Conservation (phyloP, 208 protist genomes). For the Angomonas desouzai region DNA sequence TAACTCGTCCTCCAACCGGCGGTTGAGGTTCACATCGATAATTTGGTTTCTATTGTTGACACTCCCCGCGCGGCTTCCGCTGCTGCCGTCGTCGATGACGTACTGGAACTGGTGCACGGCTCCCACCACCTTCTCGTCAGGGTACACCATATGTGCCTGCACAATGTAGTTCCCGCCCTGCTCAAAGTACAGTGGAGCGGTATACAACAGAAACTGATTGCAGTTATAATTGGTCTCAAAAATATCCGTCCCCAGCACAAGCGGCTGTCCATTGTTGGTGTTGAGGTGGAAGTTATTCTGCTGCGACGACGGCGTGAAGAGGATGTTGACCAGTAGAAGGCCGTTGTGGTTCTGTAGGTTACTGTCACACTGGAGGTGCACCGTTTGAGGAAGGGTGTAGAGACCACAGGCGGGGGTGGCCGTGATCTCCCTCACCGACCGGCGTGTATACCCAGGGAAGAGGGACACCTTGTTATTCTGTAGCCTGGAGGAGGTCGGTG, state of each 20-base stretch:
- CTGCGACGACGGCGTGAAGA: constrained; percentile 27
- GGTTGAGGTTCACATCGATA: constrained; percentile 24
- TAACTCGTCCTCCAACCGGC: not conserved
- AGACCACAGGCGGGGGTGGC: constrained; percentile 5
- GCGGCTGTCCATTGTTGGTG: constrained; percentile 6
- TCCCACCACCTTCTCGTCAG: constrained; percentile 37
- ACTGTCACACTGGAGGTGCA: constrained; percentile 17
- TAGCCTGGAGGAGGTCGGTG: not conserved
- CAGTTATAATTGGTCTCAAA: constrained; percentile 24
- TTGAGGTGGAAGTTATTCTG: not conserved
- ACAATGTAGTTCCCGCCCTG: constrained; percentile 56
- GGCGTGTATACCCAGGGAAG: constrained; percentile 18
- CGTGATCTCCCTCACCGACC: constrained; percentile 11
- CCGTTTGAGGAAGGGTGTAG: constrained; percentile 17
- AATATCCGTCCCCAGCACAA: constrained; percentile 48
- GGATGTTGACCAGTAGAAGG: constrained; percentile 37
- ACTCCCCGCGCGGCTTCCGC: not conserved
- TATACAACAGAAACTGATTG: constrained; percentile 55
- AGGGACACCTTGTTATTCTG: not conserved
- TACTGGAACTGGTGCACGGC: constrained; percentile 67
- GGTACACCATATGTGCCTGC: constrained; percentile 62
- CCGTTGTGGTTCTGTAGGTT: constrained; percentile 12
- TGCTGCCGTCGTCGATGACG: constrained; percentile 9
- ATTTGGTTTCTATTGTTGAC: not conserved
- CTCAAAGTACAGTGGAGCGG: constrained; percentile 44